These are phyloP conservation scores for Simplicillium sp. DNA, from an alignment of 2,329 filamentous ascomycete species.

Conservation along the genomic window DNA sequence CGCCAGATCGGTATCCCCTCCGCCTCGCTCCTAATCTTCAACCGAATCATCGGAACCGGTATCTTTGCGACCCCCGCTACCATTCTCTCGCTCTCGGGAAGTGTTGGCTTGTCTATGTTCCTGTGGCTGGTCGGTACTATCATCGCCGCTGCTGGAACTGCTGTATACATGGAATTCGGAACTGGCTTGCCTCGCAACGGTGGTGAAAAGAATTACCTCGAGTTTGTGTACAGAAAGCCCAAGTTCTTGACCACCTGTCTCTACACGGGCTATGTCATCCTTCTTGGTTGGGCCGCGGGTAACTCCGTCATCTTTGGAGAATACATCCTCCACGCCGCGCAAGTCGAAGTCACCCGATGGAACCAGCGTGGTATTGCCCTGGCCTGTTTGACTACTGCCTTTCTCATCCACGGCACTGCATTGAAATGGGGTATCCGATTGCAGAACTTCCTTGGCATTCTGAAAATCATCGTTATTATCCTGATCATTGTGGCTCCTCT, in stretches of 20 bases:
- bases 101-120: constrained; percentile 51
- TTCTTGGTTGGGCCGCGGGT: constrained; percentile 56
- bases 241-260: constrained; percentile 51
- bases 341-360: constrained; percentile 53
- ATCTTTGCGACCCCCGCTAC: constrained; percentile 55
- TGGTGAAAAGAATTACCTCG: constrained; percentile 59
- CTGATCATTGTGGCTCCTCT: constrained; percentile 57
- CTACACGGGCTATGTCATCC: constrained; percentile 51
- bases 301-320: constrained; percentile 64
- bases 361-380: constrained; percentile 58
- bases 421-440: constrained; percentile 58
- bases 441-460: constrained; percentile 54
- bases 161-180: constrained; percentile 58
- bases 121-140: constrained; percentile 55
- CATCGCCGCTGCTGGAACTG: constrained; percentile 51
- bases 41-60: constrained; percentile 57
- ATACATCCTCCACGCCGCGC: constrained; percentile 58
- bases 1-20: constrained; percentile 46
- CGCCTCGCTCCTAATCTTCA: constrained; percentile 52
- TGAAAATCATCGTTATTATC: constrained; percentile 58
- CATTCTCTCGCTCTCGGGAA: constrained; percentile 47
- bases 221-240: constrained; percentile 52
- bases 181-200: constrained; percentile 56
- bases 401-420: constrained; percentile 54
- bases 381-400: constrained; percentile 56